These are phyloP conservation scores for Nidula niveotomentosa DNA, from an alignment of 1,284 basidiomycete species.

Conservation along the genomic window DNA sequence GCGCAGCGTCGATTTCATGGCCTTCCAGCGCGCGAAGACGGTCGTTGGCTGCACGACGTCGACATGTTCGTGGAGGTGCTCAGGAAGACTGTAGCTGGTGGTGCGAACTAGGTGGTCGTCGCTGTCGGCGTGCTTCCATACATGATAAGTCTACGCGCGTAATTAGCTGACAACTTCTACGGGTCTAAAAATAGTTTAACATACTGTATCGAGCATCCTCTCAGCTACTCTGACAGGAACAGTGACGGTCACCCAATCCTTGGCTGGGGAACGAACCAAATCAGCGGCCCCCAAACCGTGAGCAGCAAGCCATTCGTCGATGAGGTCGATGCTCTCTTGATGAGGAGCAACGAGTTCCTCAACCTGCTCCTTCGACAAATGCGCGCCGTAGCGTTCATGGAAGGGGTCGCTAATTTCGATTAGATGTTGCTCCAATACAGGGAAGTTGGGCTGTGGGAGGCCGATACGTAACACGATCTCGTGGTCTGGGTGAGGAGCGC, in stretches of 20 bases:
- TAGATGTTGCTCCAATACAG: slow-evolving; percentile 56
- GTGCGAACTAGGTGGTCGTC: slow-evolving; percentile 62
- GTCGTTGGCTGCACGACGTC: slow-evolving; percentile 78
- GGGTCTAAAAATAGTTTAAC: slow-evolving; percentile 12
- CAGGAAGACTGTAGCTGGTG: slow-evolving; percentile 68
- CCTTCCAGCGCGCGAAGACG: slow-evolving; percentile 56
- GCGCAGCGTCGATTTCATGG: slow-evolving; percentile 42
- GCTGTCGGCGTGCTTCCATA: slow-evolving; percentile 55
- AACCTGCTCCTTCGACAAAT: slow-evolving; percentile 66
- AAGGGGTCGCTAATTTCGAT: slow-evolving; percentile 67
- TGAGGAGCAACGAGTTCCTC: slow-evolving; percentile 60
- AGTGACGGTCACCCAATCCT: slow-evolving; percentile 67
- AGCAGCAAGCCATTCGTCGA: slow-evolving; percentile 63
- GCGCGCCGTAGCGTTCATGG: slow-evolving; percentile 63
- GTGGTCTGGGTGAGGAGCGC: slow-evolving; percentile 44
- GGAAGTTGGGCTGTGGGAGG: slow-evolving; percentile 65
- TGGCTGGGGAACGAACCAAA: slow-evolving; percentile 54
- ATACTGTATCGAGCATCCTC: slow-evolving; percentile 66
- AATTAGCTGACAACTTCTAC: not conserved
- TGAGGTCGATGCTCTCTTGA: slow-evolving; percentile 46
- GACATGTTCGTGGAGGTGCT: slow-evolving; percentile 57
- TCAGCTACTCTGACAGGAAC: slow-evolving; percentile 64
- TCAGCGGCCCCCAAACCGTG: slow-evolving; percentile 51
- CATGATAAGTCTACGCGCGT: slow-evolving; percentile 51
- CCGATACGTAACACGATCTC: slow-evolving; percentile 61